These are phyloP conservation scores for Candolleomyces efflorescens DNA, from an alignment of 768 basidiomycete species.

Conservation along the genomic window DNA sequence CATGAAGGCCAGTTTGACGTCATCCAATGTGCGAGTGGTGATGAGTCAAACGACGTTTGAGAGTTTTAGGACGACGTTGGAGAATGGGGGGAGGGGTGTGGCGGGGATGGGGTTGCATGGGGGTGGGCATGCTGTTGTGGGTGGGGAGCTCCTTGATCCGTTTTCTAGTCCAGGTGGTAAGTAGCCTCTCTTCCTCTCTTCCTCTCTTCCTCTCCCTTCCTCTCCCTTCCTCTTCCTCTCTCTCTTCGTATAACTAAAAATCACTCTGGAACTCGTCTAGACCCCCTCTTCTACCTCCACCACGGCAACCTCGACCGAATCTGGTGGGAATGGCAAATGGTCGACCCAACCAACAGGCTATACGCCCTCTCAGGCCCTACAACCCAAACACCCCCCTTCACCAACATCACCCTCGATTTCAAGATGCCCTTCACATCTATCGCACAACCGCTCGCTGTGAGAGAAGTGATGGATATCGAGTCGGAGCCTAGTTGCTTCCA, in stretches of 20 bases:
- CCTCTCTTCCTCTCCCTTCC: neutral
- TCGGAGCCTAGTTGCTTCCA: conserved; percentile 6
- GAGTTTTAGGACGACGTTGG: neutral
- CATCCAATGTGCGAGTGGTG: neutral
- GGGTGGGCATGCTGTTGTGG: conserved; percentile 1
- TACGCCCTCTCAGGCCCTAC: conserved; percentile 5
- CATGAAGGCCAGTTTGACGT: neutral
- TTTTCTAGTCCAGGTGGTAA: neutral
- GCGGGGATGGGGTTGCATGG: neutral
- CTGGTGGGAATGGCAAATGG: conserved; percentile 7
- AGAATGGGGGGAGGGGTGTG: neutral
- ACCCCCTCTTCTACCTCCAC: conserved; percentile 9
- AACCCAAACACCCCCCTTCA: neutral
- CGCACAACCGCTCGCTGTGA: neutral
- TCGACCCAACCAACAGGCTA: neutral
- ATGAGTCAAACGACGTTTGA: neutral
- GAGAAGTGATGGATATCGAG: conserved; percentile 2
- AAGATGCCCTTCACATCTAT: conserved; percentile 1
- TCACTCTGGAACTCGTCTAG: neutral
- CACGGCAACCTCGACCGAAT: conserved; percentile 7
- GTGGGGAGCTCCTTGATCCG: neutral
- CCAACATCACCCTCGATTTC: neutral
- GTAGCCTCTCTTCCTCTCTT: neutral
- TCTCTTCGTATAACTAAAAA: neutral
- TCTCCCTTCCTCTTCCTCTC: neutral